Conservation (phyloP, 108 stramenopile species). For the Cyclotella baltica region DNA sequence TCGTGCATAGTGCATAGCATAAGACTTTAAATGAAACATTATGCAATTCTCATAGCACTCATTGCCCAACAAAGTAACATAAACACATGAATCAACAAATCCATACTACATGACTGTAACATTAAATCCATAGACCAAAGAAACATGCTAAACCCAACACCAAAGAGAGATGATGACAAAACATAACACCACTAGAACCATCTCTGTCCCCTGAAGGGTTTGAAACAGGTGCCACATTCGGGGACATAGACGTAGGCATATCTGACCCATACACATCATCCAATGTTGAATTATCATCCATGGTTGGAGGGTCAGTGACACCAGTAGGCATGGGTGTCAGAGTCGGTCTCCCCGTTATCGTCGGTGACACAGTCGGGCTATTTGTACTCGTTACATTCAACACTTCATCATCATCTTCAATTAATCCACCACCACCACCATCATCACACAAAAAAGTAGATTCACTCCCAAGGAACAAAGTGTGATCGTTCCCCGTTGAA, state of each 20-base stretch:
- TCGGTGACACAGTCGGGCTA: neutral
- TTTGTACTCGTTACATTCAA: neutral
- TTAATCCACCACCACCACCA: neutral
- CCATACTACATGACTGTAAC: no score
- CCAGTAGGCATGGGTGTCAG: neutral
- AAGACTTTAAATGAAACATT: no score
- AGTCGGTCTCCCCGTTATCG: conserved; percentile 1
- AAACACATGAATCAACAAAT: no score
- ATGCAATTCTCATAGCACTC: no score
- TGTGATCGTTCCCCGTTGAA: conserved; percentile 46
- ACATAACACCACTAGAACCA: neutral
- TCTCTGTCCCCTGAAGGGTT: no score
- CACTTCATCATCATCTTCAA: neutral
- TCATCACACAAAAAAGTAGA: conserved; percentile 17
- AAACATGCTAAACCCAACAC: neutral
- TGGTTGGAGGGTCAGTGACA: neutral
- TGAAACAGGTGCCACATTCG: no score
- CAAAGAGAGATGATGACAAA: neutral
- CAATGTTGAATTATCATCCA: neutral
- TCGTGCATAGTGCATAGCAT: no score
- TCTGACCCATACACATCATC: no score
- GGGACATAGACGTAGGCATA: neutral
- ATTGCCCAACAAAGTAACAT: no score
- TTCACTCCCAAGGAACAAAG: conserved; percentile 32
- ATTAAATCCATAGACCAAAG: neutral